Percentiles rank a stretch among this genome's conserved stretches.
These are phyloP conservation scores for Camellia granthamiana DNA, from an alignment of 148 eudicot species.

Conservation along the genomic window DNA sequence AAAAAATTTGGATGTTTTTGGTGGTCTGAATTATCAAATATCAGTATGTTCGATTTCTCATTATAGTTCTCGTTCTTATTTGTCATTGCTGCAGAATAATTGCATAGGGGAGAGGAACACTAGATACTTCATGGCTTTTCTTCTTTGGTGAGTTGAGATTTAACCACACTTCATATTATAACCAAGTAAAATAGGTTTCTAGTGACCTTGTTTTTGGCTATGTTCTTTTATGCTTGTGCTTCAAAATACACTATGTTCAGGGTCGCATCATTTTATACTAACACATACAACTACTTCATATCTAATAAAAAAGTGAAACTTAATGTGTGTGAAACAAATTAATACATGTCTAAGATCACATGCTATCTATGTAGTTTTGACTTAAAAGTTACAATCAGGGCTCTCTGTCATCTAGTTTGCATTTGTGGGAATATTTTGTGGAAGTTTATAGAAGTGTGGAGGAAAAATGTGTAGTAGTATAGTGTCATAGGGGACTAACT, in stretches of 20 bases:
- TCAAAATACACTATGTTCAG: not conserved
- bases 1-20: not conserved
- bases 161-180: too few species aligned
- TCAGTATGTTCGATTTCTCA: not conserved
- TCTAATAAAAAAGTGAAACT: not conserved
- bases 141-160: constrained; percentile 69
- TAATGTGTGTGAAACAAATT: not conserved
- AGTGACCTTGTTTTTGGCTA: not conserved
- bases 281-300: not conserved
- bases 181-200: not conserved
- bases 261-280: not conserved
- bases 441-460: too few species aligned
- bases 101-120: constrained; percentile 98
- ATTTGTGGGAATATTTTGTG: too few species aligned
- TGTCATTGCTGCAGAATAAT: constrained; percentile 68
- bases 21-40: not conserved
- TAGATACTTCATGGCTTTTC: constrained; percentile 82
- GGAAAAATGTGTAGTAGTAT: too few species aligned
- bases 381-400: too few species aligned
- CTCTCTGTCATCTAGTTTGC: too few species aligned
- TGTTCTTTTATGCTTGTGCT: not conserved
- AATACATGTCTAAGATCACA: not conserved
- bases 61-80: constrained; percentile 12
- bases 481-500: too few species aligned
- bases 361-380: too few species aligned